Evolutionary conservation across 2,329 filamentous ascomycete genomes (phyloP).

Genomic region (Fusarium incarnatum): DNA sequence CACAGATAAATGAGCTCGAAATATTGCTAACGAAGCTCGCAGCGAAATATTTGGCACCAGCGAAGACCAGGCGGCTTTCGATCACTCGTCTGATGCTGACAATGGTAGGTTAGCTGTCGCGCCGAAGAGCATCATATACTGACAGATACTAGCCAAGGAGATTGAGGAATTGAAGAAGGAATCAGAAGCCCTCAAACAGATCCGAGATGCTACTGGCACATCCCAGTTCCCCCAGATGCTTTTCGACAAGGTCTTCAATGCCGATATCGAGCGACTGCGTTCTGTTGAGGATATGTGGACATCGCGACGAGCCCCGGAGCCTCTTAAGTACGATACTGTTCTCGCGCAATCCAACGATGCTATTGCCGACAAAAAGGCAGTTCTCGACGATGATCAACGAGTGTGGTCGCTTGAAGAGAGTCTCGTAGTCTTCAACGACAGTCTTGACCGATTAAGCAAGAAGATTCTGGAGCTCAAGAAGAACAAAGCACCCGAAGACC

Average conservation of each 20-base stretch:
- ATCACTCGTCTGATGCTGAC: constrained; percentile 82
- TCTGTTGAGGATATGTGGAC: constrained; percentile 99
- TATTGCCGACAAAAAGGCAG: constrained; percentile 64
- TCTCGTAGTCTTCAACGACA: constrained; percentile 86
- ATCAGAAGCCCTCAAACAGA: constrained; percentile 83
- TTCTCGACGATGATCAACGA: constrained; percentile 75
- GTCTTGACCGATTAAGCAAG: constrained; percentile 79
- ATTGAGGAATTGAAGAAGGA: constrained; percentile 90
- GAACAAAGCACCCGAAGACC: constrained; percentile 58
- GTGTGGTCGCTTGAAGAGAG: constrained; percentile 88
- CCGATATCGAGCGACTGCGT: constrained; percentile 83
- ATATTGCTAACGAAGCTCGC: constrained; percentile 7
- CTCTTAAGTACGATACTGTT: constrained; percentile 76
- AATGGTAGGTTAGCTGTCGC: constrained; percentile 66
- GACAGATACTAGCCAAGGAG: constrained; percentile 67
- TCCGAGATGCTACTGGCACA: constrained; percentile 83
- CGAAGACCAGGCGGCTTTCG: constrained; percentile 85
- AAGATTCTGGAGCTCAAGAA: constrained; percentile 75
- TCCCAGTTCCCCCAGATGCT: constrained; percentile 80
- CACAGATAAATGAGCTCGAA: constrained; percentile 3
- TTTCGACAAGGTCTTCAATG: constrained; percentile 92
- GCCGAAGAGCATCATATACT: neutral
- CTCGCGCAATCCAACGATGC: constrained; percentile 62
- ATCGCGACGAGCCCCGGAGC: constrained; percentile 76
- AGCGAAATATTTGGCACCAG: constrained; percentile 89